Evolutionary conservation across 2,329 filamentous ascomycete genomes (phyloP).

Genomic region (Penicillium fuscoglaucum): DNA sequence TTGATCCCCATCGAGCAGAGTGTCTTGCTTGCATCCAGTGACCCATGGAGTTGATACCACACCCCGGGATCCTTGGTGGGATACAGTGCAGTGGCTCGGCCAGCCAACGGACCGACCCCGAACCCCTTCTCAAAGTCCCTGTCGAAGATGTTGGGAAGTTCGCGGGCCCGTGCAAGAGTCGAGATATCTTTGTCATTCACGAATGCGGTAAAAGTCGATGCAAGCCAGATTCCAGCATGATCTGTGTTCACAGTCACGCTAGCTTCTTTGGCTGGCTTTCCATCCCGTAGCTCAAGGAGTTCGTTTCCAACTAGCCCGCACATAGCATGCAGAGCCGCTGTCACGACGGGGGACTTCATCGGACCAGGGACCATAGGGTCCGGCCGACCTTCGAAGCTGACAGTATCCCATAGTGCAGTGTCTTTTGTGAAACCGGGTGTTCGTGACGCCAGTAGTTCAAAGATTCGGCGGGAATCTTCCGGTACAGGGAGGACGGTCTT

Average conservation of each 20-base stretch:
- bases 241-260: constrained; percentile 49
- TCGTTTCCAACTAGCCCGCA: constrained; percentile 46
- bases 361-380: constrained; percentile 47
- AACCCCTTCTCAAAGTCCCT: constrained; percentile 45
- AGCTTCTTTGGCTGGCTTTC: constrained; percentile 8
- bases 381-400: constrained; percentile 43
- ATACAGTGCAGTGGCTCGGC: constrained; percentile 50
- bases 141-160: constrained; percentile 31
- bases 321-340: constrained; percentile 48
- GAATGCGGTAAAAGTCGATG: constrained; percentile 40
- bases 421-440: constrained; percentile 47
- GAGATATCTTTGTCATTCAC: constrained; percentile 41
- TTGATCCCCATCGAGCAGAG: constrained; percentile 51
- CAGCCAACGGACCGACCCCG: constrained; percentile 36
- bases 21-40: constrained; percentile 46
- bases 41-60: constrained; percentile 56
- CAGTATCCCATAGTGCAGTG: constrained; percentile 27
- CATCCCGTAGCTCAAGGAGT: constrained; percentile 33
- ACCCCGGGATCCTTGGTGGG: constrained; percentile 48
- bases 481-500: constrained; percentile 38
- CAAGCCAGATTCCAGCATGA: constrained; percentile 50
- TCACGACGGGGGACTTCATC: constrained; percentile 46
- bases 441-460: constrained; percentile 38
- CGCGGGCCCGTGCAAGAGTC: constrained; percentile 30
- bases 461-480: constrained; percentile 41